phyloP scores from a whole-genome alignment of 2,329 filamentous ascomycete species.

The Cladosporium sp. region DNA sequence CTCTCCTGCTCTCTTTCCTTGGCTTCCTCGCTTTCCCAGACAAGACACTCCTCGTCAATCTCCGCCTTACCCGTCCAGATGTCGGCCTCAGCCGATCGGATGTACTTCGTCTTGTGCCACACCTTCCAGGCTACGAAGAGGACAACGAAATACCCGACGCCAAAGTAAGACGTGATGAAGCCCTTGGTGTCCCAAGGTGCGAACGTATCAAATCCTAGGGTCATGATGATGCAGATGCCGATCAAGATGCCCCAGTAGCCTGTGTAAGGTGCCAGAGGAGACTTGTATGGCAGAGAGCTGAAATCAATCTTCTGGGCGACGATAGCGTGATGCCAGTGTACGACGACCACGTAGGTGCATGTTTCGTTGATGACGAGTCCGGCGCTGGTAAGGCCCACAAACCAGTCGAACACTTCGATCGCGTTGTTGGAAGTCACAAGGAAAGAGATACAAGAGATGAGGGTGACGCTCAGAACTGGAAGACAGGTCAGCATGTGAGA shows the following conservation, averaged over 20 bases:
- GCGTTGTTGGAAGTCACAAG: constrained; percentile 49
- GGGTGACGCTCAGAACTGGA: constrained; percentile 51
- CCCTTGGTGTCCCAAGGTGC: constrained; percentile 39
- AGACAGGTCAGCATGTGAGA: neutral
- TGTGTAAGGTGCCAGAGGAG: constrained; percentile 46
- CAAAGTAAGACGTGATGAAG: constrained; percentile 44
- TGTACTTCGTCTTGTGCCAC: constrained; percentile 55
- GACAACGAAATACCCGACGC: constrained; percentile 35
- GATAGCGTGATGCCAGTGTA: constrained; percentile 49
- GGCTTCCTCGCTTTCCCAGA: constrained; percentile 3
- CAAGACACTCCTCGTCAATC: constrained; percentile 37
- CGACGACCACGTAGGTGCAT: constrained; percentile 25
- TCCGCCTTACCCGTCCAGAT: constrained; percentile 46
- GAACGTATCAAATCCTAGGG: constrained; percentile 58
- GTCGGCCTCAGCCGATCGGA: constrained; percentile 40
- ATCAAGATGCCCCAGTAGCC: constrained; percentile 54
- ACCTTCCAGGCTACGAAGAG: constrained; percentile 63
- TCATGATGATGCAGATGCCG: constrained; percentile 55
- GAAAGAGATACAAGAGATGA: constrained; percentile 47
- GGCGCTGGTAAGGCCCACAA: constrained; percentile 31
- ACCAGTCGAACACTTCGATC: constrained; percentile 32
- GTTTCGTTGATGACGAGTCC: constrained; percentile 31
- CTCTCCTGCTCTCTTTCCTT: constrained; percentile 20
- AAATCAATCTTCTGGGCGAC: constrained; percentile 44
- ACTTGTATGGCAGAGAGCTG: constrained; percentile 45